Evolutionary conservation across 2,329 filamentous ascomycete species (phyloP).

Genomic region (Trichoderma arundinaceum): DNA sequence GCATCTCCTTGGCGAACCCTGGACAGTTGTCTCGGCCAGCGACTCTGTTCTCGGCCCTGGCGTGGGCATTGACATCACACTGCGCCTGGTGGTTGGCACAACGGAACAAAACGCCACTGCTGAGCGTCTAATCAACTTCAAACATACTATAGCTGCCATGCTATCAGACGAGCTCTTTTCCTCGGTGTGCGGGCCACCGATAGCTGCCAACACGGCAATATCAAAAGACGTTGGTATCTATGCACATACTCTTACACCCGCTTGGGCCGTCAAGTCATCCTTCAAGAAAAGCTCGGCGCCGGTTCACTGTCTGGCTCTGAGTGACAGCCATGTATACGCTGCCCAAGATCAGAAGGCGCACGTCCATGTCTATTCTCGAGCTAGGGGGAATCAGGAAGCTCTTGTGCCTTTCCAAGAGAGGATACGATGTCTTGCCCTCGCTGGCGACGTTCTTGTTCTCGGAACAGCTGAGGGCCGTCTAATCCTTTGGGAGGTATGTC

Average conservation of each 20-base stretch:
- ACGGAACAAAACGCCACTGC: conserved; percentile 3
- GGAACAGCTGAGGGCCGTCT: conserved; percentile 86
- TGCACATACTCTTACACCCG: conserved; percentile 79
- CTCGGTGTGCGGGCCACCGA: conserved; percentile 61
- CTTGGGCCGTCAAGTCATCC: conserved; percentile 72
- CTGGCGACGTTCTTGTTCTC: conserved; percentile 73
- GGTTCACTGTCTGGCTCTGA: conserved; percentile 79
- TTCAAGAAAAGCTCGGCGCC: conserved; percentile 94
- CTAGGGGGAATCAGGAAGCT: conserved; percentile 85
- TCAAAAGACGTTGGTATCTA: conserved; percentile 87
- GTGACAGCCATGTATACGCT: conserved; percentile 82
- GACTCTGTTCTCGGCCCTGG: not conserved
- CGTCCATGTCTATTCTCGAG: conserved; percentile 87
- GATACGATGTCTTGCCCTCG: conserved; percentile 77
- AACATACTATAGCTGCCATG: conserved; percentile 48
- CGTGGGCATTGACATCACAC: conserved; percentile 12
- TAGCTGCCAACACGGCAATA: conserved; percentile 66
- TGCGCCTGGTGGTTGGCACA: not conserved
- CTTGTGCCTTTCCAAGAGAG: conserved; percentile 86
- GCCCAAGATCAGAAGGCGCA: conserved; percentile 91
- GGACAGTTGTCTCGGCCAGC: not conserved
- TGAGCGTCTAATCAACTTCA: not conserved
- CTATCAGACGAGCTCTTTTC: conserved; percentile 66
- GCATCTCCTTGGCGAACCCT: not conserved
- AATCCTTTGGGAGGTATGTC: conserved; percentile 86